A percentile compares a stretch with the other conserved stretches of the same genome.
These are phyloP conservation scores for Ascocoryne sarcoides DNA, from an alignment of 2,329 filamentous ascomycete species.

Conservation along the genomic window DNA sequence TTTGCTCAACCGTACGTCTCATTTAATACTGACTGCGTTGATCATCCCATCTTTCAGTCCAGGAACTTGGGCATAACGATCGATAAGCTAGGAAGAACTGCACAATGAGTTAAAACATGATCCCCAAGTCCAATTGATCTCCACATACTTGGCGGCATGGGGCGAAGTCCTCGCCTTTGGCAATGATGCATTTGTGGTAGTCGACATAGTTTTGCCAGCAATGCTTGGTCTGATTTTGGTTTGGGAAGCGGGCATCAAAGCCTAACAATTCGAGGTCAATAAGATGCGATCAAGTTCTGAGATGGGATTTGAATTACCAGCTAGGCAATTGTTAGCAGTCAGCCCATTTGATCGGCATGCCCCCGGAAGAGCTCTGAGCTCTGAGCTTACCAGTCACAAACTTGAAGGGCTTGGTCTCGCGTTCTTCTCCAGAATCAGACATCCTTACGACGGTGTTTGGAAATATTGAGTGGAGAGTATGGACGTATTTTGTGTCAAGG, in stretches of 20 bases:
- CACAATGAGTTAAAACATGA: conserved; percentile 18
- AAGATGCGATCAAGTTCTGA: conserved; percentile 2
- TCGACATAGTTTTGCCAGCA: conserved; percentile 99
- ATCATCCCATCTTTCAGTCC: conserved; percentile 93
- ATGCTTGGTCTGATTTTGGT: conserved; percentile 98
- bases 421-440: conserved; percentile 84
- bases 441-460: conserved; percentile 52
- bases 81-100: conserved; percentile 96
- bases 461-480: conserved; percentile 29
- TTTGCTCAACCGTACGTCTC: background rate
- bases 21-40: conserved; percentile 69
- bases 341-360: conserved; percentile 19
- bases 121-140: conserved; percentile 28
- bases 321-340: conserved; percentile 35
- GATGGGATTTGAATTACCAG: conserved; percentile 35
- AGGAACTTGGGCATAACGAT: conserved; percentile 92
- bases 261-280: conserved; percentile 43
- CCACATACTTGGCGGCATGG: conserved; percentile 86
- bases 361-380: conserved; percentile 13
- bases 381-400: conserved; percentile 84
- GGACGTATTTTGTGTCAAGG: conserved; percentile 13
- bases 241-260: conserved; percentile 98
- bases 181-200: conserved; percentile 98
- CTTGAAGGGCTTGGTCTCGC: conserved; percentile 99
- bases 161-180: conserved; percentile 97